Evolutionary conservation across 2,329 filamentous ascomycete genomes (phyloP).

Genomic region (Annulohypoxylon truncatum): DNA sequence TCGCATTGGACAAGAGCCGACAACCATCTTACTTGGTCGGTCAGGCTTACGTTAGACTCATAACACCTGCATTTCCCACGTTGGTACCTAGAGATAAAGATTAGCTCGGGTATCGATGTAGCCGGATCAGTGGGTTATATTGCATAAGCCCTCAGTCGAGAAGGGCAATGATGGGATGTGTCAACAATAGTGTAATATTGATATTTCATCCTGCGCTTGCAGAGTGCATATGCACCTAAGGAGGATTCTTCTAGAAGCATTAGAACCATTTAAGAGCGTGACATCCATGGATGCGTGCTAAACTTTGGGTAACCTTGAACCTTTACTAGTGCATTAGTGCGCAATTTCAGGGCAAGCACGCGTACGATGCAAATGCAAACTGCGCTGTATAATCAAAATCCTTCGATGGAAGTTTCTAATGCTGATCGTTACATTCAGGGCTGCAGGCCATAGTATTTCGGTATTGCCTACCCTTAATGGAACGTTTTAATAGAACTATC

Average conservation of each 20-base stretch:
- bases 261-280: not conserved
- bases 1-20: conserved; percentile 12
- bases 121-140: conserved; percentile 8
- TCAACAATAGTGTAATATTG: not conserved
- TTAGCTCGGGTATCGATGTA: conserved; percentile 8
- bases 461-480: conserved; percentile 22
- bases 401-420: not conserved
- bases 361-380: not conserved
- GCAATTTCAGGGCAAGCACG: conserved; percentile 5
- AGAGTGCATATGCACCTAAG: too few species aligned
- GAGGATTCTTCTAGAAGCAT: not conserved
- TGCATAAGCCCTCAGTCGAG: not conserved
- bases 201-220: not conserved
- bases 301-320: not conserved
- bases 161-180: not conserved
- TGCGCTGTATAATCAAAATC: not conserved
- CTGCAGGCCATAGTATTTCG: conserved; percentile 7
- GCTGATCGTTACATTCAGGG: not conserved
- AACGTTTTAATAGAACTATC: conserved; percentile 20
- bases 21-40: conserved; percentile 23
- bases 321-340: not conserved
- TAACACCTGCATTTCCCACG: conserved; percentile 19
- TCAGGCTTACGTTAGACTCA: conserved; percentile 32
- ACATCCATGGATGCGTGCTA: not conserved
- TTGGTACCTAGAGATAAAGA: conserved; percentile 6